phyloP scores from a whole-genome alignment of 257 asterid species.

The Lycium ferocissimum region DNA sequence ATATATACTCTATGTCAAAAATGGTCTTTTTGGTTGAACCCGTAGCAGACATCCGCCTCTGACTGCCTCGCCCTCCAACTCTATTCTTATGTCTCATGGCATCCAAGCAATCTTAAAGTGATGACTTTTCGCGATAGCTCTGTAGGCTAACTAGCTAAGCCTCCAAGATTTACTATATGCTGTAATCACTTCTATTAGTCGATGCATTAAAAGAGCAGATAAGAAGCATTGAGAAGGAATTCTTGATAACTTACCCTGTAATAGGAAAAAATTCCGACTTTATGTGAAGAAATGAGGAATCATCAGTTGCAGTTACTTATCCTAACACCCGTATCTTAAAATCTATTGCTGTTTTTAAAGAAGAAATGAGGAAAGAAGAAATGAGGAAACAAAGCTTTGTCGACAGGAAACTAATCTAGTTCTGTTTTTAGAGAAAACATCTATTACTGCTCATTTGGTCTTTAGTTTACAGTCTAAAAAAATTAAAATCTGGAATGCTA shows the following conservation, averaged over 20 bases:
- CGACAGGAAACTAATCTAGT: background rate
- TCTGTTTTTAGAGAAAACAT: background rate
- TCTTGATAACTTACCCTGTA: too few relatives aligned
- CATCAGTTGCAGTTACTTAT: too few relatives aligned
- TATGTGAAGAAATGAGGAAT: too few relatives aligned
- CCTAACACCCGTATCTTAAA: background rate
- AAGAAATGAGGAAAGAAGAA: slow-evolving; percentile 24
- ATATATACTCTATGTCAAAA: background rate
- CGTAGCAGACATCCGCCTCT: background rate
- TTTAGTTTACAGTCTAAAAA: background rate
- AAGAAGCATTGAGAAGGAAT: too few relatives aligned
- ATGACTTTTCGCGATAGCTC: background rate
- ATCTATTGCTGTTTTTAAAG: background rate
- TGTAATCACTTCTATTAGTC: background rate
- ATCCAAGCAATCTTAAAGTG: background rate
- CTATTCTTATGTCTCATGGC: background rate
- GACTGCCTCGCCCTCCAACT: background rate
- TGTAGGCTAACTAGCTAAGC: background rate
- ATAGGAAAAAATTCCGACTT: too few relatives aligned
- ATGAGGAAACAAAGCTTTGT: background rate
- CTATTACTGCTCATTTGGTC: background rate
- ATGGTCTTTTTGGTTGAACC: background rate
- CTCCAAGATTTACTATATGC: background rate
- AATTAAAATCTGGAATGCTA: background rate
- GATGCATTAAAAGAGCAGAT: too few relatives aligned